These are phyloP conservation scores for Arachis monticola DNA, from an alignment of 331 rosid genomes.

Conservation along the genomic window DNA sequence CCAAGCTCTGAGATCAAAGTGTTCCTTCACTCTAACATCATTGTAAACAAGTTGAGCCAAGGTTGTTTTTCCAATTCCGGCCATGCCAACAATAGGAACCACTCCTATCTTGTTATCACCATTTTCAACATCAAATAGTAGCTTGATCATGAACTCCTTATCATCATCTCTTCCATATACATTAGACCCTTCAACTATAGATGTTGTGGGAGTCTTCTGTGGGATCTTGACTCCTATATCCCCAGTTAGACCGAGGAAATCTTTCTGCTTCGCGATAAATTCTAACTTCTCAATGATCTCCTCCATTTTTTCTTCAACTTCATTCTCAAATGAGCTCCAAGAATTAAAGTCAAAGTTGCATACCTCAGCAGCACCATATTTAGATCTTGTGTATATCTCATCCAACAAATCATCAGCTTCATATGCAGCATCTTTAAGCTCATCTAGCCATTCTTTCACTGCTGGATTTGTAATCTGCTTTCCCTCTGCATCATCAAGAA, in stretches of 20 bases:
- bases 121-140: constrained; percentile 6
- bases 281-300: constrained; percentile 38
- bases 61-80: constrained; percentile 53
- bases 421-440: background rate
- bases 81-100: constrained; percentile 38
- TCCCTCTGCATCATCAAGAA: constrained; percentile 9
- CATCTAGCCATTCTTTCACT: background rate
- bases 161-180: constrained; percentile 42
- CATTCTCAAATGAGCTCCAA: constrained; percentile 6
- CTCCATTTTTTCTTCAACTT: constrained; percentile 28
- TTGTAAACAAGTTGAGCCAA: constrained; percentile 49
- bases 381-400: constrained; percentile 28
- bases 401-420: constrained; percentile 28
- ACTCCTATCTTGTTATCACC: constrained; percentile 28
- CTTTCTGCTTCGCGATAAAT: constrained; percentile 33
- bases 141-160: constrained; percentile 14
- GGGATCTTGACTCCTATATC: constrained; percentile 25
- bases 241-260: constrained; percentile 30
- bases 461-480: background rate
- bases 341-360: background rate
- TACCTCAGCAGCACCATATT: constrained; percentile 27
- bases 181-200: constrained; percentile 27
- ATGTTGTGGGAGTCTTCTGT: constrained; percentile 37
- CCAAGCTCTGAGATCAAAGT: constrained; percentile 48
- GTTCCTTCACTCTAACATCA: constrained; percentile 25